A percentile compares a stretch with the other conserved stretches of the same genome.
These are phyloP conservation scores for Aureobasidium sp. DNA, from an alignment of 2,329 filamentous ascomycete genomes.

Conservation along the genomic window DNA sequence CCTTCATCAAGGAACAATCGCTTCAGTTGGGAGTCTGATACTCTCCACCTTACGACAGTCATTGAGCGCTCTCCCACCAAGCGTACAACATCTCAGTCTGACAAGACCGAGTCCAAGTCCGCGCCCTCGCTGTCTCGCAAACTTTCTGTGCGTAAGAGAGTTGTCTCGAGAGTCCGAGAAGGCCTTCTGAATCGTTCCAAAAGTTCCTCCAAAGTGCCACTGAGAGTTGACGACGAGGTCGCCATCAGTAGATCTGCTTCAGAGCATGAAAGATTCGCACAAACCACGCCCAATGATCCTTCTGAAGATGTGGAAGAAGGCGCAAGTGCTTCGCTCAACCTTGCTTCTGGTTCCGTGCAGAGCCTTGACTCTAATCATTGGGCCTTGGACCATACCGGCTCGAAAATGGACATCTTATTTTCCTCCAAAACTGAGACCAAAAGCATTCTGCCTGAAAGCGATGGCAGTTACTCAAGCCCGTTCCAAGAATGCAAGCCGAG, in stretches of 20 bases:
- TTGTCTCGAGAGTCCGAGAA: slow-evolving; percentile 30
- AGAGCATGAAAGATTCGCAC: neutral
- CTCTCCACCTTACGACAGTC: neutral
- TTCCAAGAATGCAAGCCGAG: neutral
- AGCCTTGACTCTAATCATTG: neutral
- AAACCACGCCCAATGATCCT: neutral
- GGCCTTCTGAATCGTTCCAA: slow-evolving; percentile 26
- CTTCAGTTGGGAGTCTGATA: neutral
- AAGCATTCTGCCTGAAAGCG: neutral
- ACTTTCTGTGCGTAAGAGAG: slow-evolving; percentile 29
- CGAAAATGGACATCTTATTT: neutral
- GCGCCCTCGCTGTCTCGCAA: slow-evolving; percentile 21
- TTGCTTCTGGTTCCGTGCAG: neutral
- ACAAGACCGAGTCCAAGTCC: neutral
- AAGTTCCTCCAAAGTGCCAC: slow-evolving; percentile 18
- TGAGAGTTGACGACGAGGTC: slow-evolving; percentile 6
- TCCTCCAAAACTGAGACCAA: neutral
- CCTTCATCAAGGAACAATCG: neutral
- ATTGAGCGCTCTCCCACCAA: neutral
- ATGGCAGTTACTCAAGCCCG: slow-evolving; percentile 1
- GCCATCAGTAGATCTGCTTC: neutral
- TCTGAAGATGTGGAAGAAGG: neutral
- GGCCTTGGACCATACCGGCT: neutral
- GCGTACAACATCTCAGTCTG: neutral
- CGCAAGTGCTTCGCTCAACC: neutral